phyloP scores from a whole-genome alignment of 2,329 filamentous ascomycete species.

The Arthroderma sp. region DNA sequence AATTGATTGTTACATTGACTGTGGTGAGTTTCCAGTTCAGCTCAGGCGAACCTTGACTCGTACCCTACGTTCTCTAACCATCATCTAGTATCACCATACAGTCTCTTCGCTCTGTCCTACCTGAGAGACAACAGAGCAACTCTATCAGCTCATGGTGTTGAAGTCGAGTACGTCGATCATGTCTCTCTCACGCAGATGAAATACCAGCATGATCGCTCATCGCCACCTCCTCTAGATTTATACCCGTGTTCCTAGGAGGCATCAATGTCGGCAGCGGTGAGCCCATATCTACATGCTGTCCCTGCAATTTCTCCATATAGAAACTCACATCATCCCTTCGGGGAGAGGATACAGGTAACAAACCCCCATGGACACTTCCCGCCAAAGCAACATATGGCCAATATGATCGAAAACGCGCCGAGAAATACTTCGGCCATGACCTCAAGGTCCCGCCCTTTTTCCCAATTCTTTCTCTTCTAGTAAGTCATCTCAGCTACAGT shows the following conservation, averaged over 20 bases:
- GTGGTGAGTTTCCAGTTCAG: conserved; percentile 37
- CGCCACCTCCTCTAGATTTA: conserved; percentile 36
- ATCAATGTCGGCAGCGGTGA: conserved; percentile 49
- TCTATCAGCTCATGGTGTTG: conserved; percentile 46
- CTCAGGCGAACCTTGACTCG: background rate
- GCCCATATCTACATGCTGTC: conserved; percentile 4
- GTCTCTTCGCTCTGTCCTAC: conserved; percentile 42
- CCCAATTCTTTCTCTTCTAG: conserved; percentile 41
- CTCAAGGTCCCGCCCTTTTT: conserved; percentile 37
- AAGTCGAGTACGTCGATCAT: conserved; percentile 47
- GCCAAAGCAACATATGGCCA: conserved; percentile 51
- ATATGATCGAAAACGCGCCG: conserved; percentile 38
- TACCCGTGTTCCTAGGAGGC: conserved; percentile 59
- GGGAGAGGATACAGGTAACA: conserved; percentile 44
- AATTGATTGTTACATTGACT: conserved; percentile 56
- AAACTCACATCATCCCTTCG: background rate
- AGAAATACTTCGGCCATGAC: conserved; percentile 37
- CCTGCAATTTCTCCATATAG: background rate
- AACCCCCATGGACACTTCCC: conserved; percentile 58
- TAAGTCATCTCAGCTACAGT: conserved; percentile 31
- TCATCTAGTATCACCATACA: conserved; percentile 48
- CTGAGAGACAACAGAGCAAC: conserved; percentile 43
- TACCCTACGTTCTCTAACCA: no score
- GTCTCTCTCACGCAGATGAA: background rate
- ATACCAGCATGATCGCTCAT: background rate